Conservation (phyloP, 805 yeast genomes). For the Candida mattraensis region DNA sequence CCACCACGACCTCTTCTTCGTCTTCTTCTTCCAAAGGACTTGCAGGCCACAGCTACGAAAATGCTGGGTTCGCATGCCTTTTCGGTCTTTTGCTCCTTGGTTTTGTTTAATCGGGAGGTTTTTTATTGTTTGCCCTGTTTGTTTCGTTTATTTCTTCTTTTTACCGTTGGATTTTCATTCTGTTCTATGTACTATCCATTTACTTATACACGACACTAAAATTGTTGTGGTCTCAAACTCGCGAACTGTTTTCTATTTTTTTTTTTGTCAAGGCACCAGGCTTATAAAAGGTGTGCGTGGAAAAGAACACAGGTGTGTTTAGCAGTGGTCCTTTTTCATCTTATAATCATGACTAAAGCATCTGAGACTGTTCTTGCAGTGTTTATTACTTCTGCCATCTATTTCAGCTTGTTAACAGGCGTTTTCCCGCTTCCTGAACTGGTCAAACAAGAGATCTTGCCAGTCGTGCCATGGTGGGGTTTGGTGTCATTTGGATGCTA, state of each 20-base stretch:
- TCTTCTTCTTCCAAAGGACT: slow-evolving; percentile 24
- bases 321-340: background rate
- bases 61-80: slow-evolving; percentile 32
- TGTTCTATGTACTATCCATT: background rate
- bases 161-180: background rate
- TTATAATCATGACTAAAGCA: slow-evolving; percentile 64
- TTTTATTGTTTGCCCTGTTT: slow-evolving; percentile 4
- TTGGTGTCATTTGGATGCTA: slow-evolving; percentile 68
- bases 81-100: slow-evolving; percentile 39
- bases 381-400: slow-evolving; percentile 49
- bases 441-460: slow-evolving; percentile 54
- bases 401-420: slow-evolving; percentile 50
- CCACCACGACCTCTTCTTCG: slow-evolving; percentile 21
- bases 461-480: slow-evolving; percentile 70
- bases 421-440: slow-evolving; percentile 53
- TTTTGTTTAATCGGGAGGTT: slow-evolving; percentile 31
- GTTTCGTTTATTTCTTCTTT: slow-evolving; percentile 7
- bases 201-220: slow-evolving; percentile 1
- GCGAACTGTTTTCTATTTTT: slow-evolving; percentile 1
- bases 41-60: slow-evolving; percentile 22
- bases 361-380: slow-evolving; percentile 53
- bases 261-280: background rate
- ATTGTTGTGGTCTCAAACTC: background rate
- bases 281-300: background rate
- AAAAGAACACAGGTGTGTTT: background rate